phyloP scores from a whole-genome alignment of 441 rosid species.

The Pelargonium citronellum region DNA sequence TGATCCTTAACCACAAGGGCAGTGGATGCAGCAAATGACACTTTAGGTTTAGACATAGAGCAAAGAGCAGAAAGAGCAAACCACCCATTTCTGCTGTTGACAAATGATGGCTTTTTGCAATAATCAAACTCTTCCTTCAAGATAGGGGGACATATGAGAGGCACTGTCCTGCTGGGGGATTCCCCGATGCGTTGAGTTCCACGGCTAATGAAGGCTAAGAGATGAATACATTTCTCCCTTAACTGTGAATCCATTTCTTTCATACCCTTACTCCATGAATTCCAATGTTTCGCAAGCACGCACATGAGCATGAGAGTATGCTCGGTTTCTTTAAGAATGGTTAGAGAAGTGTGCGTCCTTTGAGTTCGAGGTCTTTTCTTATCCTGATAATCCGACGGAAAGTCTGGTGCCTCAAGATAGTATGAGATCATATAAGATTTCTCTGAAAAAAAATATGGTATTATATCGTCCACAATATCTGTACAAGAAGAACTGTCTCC shows the following conservation, averaged over 20 bases:
- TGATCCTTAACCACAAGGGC: constrained; percentile 50
- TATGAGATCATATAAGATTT: constrained; percentile 59
- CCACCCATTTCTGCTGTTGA: constrained; percentile 78
- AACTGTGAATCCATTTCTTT: constrained; percentile 67
- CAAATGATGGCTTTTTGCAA: constrained; percentile 50
- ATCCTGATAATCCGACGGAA: constrained; percentile 55
- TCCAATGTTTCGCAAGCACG: constrained; percentile 58
- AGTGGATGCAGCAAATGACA: constrained; percentile 34
- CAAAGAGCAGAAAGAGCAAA: constrained; percentile 68
- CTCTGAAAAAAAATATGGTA: constrained; percentile 69
- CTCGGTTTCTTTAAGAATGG: constrained; percentile 74
- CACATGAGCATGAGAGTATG: constrained; percentile 81
- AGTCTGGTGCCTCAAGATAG: constrained; percentile 65
- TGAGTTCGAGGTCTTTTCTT: constrained; percentile 65
- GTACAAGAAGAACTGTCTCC: constrained; percentile 41
- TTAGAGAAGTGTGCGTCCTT: constrained; percentile 57
- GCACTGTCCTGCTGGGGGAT: constrained; percentile 40
- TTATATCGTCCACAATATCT: constrained; percentile 51
- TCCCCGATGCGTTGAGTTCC: constrained; percentile 70
- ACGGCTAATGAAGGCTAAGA: constrained; percentile 78
- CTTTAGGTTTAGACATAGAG: constrained; percentile 42
- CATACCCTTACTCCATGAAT: constrained; percentile 66
- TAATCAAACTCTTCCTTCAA: constrained; percentile 63
- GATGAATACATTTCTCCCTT: constrained; percentile 78
- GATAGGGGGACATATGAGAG: constrained; percentile 58